Conservation (phyloP, 1,139 yeast species). For the Pichia sp. region DNA sequence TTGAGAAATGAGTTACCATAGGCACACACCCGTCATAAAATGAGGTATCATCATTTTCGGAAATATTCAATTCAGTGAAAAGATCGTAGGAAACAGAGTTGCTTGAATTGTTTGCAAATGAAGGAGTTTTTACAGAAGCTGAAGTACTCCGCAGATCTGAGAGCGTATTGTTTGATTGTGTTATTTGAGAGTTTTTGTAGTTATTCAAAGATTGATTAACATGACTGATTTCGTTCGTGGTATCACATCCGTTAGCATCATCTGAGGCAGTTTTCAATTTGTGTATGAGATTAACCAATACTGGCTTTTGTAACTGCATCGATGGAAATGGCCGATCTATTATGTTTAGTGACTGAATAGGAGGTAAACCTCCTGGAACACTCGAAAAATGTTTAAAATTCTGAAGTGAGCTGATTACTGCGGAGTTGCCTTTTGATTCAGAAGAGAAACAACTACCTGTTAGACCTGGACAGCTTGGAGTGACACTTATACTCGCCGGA, state of each 20-base stretch:
- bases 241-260: background rate
- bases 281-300: background rate
- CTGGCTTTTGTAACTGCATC: background rate
- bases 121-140: background rate
- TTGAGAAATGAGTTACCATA: constrained; percentile 30
- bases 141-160: background rate
- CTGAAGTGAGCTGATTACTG: too few species aligned
- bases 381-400: too few species aligned
- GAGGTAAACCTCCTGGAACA: constrained; percentile 1
- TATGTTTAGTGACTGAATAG: background rate
- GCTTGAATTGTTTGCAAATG: background rate
- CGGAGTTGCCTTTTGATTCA: too few species aligned
- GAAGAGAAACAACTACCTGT: too few species aligned
- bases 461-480: too few species aligned
- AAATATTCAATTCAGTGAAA: constrained; percentile 4
- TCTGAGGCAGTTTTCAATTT: background rate
- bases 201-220: background rate
- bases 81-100: background rate
- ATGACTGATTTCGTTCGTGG: background rate
- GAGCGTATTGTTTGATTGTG: background rate
- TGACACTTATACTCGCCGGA: too few species aligned
- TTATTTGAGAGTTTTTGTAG: background rate
- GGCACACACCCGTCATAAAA: constrained; percentile 37
- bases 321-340: background rate
- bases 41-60: constrained; percentile 25